These are phyloP conservation scores for Penicillium hesseltinei DNA, from an alignment of 2,329 filamentous ascomycete genomes.

Conservation along the genomic window DNA sequence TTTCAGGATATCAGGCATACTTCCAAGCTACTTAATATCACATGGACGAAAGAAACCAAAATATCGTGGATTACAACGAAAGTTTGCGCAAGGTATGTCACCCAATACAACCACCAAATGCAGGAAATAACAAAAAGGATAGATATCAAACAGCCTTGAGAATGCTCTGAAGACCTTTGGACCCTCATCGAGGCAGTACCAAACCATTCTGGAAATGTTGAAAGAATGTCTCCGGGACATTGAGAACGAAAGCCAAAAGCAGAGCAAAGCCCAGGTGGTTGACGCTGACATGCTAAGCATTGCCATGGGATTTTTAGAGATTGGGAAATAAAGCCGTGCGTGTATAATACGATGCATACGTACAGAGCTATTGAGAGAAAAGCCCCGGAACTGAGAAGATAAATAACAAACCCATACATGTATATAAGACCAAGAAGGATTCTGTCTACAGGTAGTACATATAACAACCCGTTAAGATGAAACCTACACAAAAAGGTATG, in stretches of 20 bases:
- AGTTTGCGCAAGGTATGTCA: conserved; percentile 17
- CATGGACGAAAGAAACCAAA: background rate
- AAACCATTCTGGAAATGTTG: conserved; percentile 37
- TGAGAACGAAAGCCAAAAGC: conserved; percentile 16
- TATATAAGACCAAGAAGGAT: no score
- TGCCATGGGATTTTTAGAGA: conserved; percentile 36
- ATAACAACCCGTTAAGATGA: no score
- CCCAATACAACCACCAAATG: background rate
- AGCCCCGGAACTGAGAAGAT: no score
- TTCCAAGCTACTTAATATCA: no score
- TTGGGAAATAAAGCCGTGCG: conserved; percentile 20
- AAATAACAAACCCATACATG: no score
- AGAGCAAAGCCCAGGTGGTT: conserved; percentile 12
- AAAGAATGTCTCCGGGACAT: conserved; percentile 34
- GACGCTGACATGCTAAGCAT: conserved; percentile 33
- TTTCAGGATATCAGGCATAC: background rate
- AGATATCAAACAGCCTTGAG: conserved; percentile 45
- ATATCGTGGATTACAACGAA: conserved; percentile 19
- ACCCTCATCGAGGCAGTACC: conserved; percentile 37
- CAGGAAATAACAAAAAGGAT: background rate
- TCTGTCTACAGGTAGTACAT: no score
- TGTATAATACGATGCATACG: background rate
- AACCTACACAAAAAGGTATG: no score
- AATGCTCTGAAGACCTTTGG: conserved; percentile 44
- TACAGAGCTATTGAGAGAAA: no score